These are phyloP conservation scores for Hymenoscyphus fructigenus DNA, from an alignment of 2,329 filamentous ascomycete genomes.

Conservation along the genomic window DNA sequence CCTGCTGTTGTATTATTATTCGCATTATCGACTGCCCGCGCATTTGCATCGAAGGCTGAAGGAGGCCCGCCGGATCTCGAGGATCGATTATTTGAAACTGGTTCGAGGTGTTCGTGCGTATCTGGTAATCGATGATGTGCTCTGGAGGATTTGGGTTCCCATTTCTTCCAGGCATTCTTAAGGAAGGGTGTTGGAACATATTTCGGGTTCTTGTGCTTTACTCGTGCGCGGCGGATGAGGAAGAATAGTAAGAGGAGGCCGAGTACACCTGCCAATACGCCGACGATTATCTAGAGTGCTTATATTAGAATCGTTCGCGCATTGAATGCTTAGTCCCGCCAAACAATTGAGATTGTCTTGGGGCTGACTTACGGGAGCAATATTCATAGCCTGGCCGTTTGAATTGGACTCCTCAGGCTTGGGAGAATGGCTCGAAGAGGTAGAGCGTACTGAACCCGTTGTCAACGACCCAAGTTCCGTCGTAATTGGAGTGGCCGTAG, in stretches of 20 bases:
- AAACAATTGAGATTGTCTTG: neutral
- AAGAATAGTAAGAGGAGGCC: slow-evolving; percentile 23
- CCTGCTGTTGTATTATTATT: slow-evolving; percentile 19
- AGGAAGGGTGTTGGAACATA: slow-evolving; percentile 50
- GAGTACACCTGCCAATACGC: slow-evolving; percentile 23
- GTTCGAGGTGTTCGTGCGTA: slow-evolving; percentile 42
- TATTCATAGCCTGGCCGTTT: neutral
- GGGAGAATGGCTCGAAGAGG: neutral
- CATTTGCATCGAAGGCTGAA: slow-evolving; percentile 15
- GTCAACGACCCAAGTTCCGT: slow-evolving; percentile 1
- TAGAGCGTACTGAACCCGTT: neutral
- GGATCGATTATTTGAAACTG: slow-evolving; percentile 31
- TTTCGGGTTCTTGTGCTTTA: slow-evolving; percentile 47
- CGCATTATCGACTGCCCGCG: neutral
- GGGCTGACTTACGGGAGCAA: neutral
- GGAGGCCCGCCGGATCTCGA: slow-evolving; percentile 16
- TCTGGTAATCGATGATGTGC: slow-evolving; percentile 25
- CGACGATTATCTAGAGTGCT: slow-evolving; percentile 16
- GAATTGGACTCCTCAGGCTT: neutral
- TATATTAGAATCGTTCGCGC: neutral
- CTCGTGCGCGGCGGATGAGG: slow-evolving; percentile 41
- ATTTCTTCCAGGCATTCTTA: slow-evolving; percentile 51
- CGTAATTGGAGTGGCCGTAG: slow-evolving; percentile 5
- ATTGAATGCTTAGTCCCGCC: neutral
- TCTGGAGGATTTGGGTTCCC: slow-evolving; percentile 40